A percentile compares a stretch with the other conserved stretches of the same genome.
Conservation (phyloP, 768 basidiomycete genomes). For the Mycena polygramma region DNA sequence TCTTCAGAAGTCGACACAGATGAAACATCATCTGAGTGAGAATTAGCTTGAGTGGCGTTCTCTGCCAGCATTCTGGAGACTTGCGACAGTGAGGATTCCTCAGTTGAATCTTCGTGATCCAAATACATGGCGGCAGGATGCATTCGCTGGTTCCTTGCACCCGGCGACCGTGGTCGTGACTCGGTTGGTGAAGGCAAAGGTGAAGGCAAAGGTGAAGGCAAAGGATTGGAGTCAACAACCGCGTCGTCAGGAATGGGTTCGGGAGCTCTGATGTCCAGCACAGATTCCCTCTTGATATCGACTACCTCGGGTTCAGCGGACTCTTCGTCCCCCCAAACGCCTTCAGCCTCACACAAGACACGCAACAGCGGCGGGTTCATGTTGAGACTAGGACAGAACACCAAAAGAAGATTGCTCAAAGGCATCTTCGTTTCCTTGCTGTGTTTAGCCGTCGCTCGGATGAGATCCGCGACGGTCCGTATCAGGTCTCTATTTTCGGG, state of each 20-base stretch:
- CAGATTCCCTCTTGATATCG: constrained; percentile 36
- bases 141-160: constrained; percentile 32
- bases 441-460: constrained; percentile 78
- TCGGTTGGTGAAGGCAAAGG: constrained; percentile 28
- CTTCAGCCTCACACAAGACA: constrained; percentile 78
- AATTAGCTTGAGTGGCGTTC: constrained; percentile 1
- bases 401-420: constrained; percentile 86
- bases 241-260: constrained; percentile 10
- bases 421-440: constrained; percentile 92
- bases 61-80: constrained; percentile 31
- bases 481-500: constrained; percentile 88
- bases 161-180: constrained; percentile 30
- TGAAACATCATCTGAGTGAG: constrained; percentile 34
- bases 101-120: constrained; percentile 22
- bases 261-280: constrained; percentile 49
- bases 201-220: constrained; percentile 7
- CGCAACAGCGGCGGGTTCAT: constrained; percentile 83
- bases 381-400: constrained; percentile 89
- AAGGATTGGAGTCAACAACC: neutral
- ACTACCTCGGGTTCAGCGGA: constrained; percentile 36
- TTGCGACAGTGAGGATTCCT: constrained; percentile 33
- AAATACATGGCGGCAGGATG: constrained; percentile 34
- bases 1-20: constrained; percentile 37
- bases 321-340: constrained; percentile 68
- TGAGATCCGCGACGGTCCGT: constrained; percentile 83